Base-by-base conservation (phyloP, 768 basidiomycete species). In the Wakefieldia striispora region DNA sequence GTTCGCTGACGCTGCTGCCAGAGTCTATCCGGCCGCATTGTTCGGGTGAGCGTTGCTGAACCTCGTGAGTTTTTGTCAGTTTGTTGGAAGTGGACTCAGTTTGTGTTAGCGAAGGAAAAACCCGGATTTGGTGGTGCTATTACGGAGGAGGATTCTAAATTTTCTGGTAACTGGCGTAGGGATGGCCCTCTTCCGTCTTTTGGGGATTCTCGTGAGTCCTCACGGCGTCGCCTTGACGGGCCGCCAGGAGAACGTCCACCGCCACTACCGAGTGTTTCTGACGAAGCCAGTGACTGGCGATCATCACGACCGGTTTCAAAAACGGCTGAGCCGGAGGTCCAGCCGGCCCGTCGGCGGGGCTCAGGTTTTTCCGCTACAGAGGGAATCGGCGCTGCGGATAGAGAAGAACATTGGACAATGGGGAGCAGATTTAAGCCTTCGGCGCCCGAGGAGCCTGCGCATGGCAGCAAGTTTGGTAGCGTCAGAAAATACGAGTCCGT, bases 31-130 rank as follows among this genome's bases (percentile, higher is more conserved):
- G 90, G 91, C 20, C 80, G 97, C 50, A 82, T 77, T 17, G 75
- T 99, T 54, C 81, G 97, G 50, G 85, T 97, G 51, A 93, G 87
- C 67, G 97, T 99, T 40, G 97, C 97, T 9, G 97, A 98, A 65
- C 87, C 95, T 58, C 91, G 93, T 95, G 66, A 77, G 91, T 82
- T 2, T 20, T 19, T 12, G 20, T 37, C 12, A n/a, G 33, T 29
- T 49, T 21, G 38, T 42, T 41, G 20, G 35, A 38, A 16, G 37
- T 44, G 36, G 29, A 49, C 43, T 56, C 59, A 51, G 59, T 20
- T 40, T 42, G 46, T 46, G 21, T 31, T 59, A 94, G 92, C 89
- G 40, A 94, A 92, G 67, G 90, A 91, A 62, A 81, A 83, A 26
- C 40, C 73, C 38, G 79, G 78, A 39, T 81, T 82, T 55, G 73